Conservation (phyloP, 495 filamentous ascomycete species). For the Penicillium alfredii region DNA sequence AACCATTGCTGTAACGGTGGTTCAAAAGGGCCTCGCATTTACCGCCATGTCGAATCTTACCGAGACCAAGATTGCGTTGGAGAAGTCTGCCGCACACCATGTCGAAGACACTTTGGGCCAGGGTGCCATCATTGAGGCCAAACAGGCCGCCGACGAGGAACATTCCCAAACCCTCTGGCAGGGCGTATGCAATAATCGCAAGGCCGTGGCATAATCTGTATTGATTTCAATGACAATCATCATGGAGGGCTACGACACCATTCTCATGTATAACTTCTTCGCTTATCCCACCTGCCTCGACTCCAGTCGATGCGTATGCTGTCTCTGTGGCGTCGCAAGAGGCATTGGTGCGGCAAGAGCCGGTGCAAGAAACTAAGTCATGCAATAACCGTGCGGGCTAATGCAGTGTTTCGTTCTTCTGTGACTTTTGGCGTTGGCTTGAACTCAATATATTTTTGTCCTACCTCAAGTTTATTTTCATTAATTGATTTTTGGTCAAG, state of each 20-base stretch:
- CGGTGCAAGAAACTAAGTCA: slow-evolving; percentile 8
- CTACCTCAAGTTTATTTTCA: too few relatives aligned
- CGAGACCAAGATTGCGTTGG: slow-evolving; percentile 16
- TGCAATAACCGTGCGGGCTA: slow-evolving; percentile 5
- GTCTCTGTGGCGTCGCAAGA: slow-evolving; percentile 18
- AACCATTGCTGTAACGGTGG: too few relatives aligned
- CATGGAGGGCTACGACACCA: slow-evolving; percentile 50
- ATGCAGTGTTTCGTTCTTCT: too few relatives aligned
- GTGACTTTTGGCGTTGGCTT: too few relatives aligned
- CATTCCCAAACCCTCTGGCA: slow-evolving; percentile 27
- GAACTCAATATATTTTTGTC: too few relatives aligned
- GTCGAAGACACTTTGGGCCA: slow-evolving; percentile 22
- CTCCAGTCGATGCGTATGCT: slow-evolving; percentile 52
- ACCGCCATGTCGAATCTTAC: slow-evolving; percentile 7
- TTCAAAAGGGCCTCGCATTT: too few relatives aligned
- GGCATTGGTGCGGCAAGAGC: slow-evolving; percentile 11
- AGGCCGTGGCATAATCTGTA: slow-evolving; percentile 45
- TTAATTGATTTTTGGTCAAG: too few relatives aligned
- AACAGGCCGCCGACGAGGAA: slow-evolving; percentile 29
- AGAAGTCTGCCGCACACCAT: slow-evolving; percentile 23
- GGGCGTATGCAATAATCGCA: slow-evolving; percentile 37
- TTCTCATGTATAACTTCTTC: slow-evolving; percentile 39
- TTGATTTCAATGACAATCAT: slow-evolving; percentile 40
- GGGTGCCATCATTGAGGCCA: slow-evolving; percentile 26
- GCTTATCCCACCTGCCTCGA: slow-evolving; percentile 36